phyloP scores from a whole-genome alignment of 1,139 yeast genomes.

The Taphrina pruni region DNA sequence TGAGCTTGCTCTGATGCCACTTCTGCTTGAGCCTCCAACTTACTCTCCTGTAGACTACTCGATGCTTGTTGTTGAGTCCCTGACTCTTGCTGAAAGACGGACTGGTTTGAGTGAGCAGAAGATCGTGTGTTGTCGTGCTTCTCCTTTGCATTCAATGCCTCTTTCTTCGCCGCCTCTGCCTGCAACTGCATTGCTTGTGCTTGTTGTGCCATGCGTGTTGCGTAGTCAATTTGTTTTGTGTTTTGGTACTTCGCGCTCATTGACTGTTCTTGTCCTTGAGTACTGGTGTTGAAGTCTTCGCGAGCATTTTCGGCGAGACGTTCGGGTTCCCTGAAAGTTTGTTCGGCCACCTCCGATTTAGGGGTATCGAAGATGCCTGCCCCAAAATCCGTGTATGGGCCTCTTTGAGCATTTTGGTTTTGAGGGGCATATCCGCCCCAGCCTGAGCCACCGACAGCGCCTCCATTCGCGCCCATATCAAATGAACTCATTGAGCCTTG shows the following conservation, averaged over 20 bases:
- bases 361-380: constrained; percentile 43
- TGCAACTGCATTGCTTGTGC: constrained; percentile 19
- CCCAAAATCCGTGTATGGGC: constrained; percentile 41
- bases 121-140: not conserved
- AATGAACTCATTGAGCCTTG: constrained; percentile 25
- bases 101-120: not conserved
- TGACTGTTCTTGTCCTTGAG: constrained; percentile 9
- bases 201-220: constrained; percentile 23
- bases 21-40: not conserved
- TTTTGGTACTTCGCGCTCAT: not conserved
- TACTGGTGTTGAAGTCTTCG: constrained; percentile 20
- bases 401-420: constrained; percentile 29
- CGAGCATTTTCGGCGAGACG: constrained; percentile 9
- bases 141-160: not conserved
- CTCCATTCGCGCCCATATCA: constrained; percentile 22
- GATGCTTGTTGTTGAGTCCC: not conserved
- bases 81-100: not conserved
- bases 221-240: constrained; percentile 16
- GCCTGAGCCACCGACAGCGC: constrained; percentile 30
- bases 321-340: constrained; percentile 32
- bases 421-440: constrained; percentile 32
- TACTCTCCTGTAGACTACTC: not conserved
- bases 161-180: constrained; percentile 17
- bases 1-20: constrained; percentile 26
- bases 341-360: constrained; percentile 42